Conservation (phyloP, 768 basidiomycete species). For the Hebeloma cylindrosporum region DNA sequence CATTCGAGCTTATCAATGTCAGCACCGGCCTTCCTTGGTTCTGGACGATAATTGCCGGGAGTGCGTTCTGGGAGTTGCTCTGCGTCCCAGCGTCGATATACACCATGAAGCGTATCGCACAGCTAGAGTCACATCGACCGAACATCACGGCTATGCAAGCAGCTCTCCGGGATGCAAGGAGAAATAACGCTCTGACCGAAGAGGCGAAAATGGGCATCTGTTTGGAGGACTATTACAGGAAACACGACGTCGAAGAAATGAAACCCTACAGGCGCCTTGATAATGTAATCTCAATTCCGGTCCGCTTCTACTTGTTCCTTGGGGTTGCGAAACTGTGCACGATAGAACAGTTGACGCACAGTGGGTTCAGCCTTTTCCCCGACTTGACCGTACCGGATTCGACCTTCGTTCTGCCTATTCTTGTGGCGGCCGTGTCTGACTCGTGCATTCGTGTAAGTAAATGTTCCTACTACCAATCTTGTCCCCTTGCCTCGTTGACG, state of each 20-base stretch:
- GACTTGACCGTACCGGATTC: constrained; percentile 83
- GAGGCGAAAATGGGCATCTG: constrained; percentile 54
- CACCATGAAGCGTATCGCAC: constrained; percentile 54
- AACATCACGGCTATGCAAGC: constrained; percentile 49
- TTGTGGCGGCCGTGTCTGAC: constrained; percentile 60
- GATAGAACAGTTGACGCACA: constrained; percentile 70
- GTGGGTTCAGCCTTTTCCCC: constrained; percentile 70
- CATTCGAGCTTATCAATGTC: constrained; percentile 69
- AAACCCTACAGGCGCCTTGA: constrained; percentile 51
- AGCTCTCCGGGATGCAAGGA: constrained; percentile 38
- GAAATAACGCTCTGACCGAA: constrained; percentile 40
- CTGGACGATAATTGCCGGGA: constrained; percentile 71
- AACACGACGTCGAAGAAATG: constrained; percentile 70
- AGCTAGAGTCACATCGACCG: constrained; percentile 58
- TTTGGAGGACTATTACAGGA: constrained; percentile 56
- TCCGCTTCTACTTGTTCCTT: constrained; percentile 83
- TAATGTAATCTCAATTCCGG: constrained; percentile 67
- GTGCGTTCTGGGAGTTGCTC: constrained; percentile 57
- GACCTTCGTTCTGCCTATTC: constrained; percentile 66
- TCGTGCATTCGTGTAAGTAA: constrained; percentile 63
- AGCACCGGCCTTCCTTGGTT: constrained; percentile 78
- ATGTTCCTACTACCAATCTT: too few relatives aligned
- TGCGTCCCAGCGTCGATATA: constrained; percentile 63
- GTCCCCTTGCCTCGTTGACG: too few relatives aligned
- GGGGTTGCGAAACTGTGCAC: constrained; percentile 71